These are phyloP conservation scores for Botrytis elliptica DNA, from an alignment of 2,329 filamentous ascomycete species.

Conservation along the genomic window DNA sequence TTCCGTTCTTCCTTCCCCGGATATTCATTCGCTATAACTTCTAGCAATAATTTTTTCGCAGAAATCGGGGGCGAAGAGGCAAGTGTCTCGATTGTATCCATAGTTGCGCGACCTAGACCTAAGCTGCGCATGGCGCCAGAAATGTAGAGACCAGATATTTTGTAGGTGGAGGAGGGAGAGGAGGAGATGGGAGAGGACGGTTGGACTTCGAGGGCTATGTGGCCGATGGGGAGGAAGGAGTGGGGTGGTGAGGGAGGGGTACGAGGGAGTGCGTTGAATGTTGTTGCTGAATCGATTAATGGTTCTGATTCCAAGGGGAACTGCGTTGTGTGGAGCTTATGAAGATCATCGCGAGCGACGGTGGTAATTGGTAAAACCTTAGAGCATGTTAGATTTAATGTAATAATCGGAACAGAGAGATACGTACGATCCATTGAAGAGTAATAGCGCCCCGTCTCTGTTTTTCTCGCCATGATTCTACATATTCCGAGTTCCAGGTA, in stretches of 20 bases:
- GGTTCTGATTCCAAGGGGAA: constrained; percentile 28
- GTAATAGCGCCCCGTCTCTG: constrained; percentile 27
- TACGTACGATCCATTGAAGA: constrained; percentile 33
- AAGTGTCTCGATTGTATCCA: constrained; percentile 32
- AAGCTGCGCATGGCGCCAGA: constrained; percentile 26
- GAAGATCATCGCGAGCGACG: not conserved
- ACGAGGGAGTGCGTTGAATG: constrained; percentile 23
- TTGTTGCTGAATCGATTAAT: constrained; percentile 28
- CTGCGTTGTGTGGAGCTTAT: constrained; percentile 21
- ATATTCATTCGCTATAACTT: constrained; percentile 26
- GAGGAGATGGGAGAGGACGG: constrained; percentile 28
- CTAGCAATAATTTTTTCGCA: constrained; percentile 29
- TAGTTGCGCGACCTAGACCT: constrained; percentile 32
- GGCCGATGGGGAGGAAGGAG: constrained; percentile 33
- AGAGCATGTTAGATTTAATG: not conserved
- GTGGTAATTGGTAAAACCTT: not conserved
- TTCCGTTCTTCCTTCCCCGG: constrained; percentile 17
- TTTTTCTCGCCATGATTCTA: constrained; percentile 31
- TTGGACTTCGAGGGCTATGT: constrained; percentile 31
- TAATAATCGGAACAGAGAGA: not conserved
- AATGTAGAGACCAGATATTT: constrained; percentile 32
- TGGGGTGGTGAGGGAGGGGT: not conserved
- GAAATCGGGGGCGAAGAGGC: constrained; percentile 27
- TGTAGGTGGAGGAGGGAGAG: constrained; percentile 30
- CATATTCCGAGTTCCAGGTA: constrained; percentile 44